phyloP scores from a whole-genome alignment of 2,329 filamentous ascomycete species.

The Pseudogymnoascus sp. region DNA sequence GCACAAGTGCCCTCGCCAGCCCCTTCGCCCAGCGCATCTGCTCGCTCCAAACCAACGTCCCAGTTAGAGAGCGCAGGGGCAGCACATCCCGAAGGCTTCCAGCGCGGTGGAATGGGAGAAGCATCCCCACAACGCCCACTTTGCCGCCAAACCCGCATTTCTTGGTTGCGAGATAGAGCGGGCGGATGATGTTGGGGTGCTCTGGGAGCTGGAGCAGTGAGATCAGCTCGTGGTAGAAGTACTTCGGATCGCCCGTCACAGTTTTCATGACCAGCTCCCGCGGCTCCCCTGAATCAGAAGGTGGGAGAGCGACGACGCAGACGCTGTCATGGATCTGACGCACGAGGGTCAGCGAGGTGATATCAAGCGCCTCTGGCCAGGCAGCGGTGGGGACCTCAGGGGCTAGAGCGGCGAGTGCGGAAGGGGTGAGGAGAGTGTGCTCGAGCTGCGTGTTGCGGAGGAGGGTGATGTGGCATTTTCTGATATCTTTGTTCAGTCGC shows the following conservation, averaged over 20 bases:
- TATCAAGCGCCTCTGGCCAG: constrained; percentile 32
- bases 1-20: background rate
- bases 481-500: constrained; percentile 39
- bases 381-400: constrained; percentile 15
- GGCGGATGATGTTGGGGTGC: constrained; percentile 46
- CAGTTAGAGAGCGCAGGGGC: constrained; percentile 29
- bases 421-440: background rate
- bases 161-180: constrained; percentile 47
- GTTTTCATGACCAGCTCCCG: constrained; percentile 48
- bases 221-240: constrained; percentile 52
- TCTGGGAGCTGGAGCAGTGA: constrained; percentile 43
- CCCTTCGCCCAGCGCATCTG: background rate
- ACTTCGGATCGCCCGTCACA: constrained; percentile 48
- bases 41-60: background rate
- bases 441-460: background rate
- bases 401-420: background rate
- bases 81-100: constrained; percentile 48
- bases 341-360: constrained; percentile 41
- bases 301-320: constrained; percentile 35
- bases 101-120: constrained; percentile 43
- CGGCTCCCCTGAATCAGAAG: constrained; percentile 23
- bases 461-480: constrained; percentile 9
- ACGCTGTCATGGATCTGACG: constrained; percentile 51
- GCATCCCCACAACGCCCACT: constrained; percentile 47
- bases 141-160: constrained; percentile 47